Evolutionary conservation across 2,329 filamentous ascomycete species (phyloP).

Genomic region (Penicillium oxalicum): DNA sequence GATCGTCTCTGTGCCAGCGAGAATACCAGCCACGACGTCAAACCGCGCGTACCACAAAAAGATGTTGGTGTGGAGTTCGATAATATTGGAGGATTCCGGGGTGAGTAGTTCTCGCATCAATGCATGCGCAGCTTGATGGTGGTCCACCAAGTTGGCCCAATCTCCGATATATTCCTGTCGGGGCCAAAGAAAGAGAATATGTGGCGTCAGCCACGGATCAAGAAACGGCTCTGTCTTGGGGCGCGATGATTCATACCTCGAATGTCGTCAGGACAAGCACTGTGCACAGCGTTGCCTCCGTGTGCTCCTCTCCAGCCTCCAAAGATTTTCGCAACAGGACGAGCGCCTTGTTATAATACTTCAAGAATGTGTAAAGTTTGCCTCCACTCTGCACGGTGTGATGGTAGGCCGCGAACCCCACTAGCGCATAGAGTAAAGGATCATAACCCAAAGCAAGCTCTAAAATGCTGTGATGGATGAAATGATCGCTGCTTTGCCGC

Average conservation of each 20-base stretch:
- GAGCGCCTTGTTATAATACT: constrained; percentile 86
- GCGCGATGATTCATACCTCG: constrained; percentile 55
- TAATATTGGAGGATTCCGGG: constrained; percentile 66
- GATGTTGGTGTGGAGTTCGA: constrained; percentile 64
- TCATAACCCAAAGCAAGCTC: constrained; percentile 70
- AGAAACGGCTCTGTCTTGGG: not conserved
- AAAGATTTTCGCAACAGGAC: constrained; percentile 67
- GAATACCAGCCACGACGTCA: constrained; percentile 75
- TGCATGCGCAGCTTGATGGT: constrained; percentile 82
- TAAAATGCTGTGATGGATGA: constrained; percentile 66
- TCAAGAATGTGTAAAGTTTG: constrained; percentile 72
- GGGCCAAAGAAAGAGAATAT: not conserved
- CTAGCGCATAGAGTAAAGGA: constrained; percentile 75
- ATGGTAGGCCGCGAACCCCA: constrained; percentile 85
- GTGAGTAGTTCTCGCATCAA: constrained; percentile 74
- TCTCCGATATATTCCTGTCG: constrained; percentile 88
- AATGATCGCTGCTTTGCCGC: constrained; percentile 63
- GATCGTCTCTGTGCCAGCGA: constrained; percentile 70
- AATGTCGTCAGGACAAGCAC: constrained; percentile 90
- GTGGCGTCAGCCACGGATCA: not conserved
- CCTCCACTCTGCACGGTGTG: constrained; percentile 65
- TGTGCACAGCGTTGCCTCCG: constrained; percentile 70
- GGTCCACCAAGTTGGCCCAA: constrained; percentile 87
- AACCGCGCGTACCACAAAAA: constrained; percentile 88
- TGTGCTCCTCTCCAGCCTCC: constrained; percentile 63